Conservation (phyloP, 2,329 filamentous ascomycete genomes). For the Tetracladium maxilliforme region DNA sequence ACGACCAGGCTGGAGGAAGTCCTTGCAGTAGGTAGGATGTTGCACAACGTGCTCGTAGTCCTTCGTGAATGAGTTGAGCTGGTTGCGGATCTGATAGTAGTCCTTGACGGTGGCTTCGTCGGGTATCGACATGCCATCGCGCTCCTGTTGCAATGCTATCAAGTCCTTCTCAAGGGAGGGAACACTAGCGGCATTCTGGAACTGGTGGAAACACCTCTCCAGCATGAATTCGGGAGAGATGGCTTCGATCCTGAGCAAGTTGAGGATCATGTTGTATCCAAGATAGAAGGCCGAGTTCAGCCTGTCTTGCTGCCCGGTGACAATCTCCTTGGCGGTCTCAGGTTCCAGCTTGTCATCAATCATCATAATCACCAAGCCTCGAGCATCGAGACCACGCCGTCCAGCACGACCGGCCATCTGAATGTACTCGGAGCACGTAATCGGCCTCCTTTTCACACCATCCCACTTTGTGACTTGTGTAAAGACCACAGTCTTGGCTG, state of each 20-base stretch:
- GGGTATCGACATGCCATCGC: slow-evolving; percentile 58
- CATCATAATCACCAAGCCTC: slow-evolving; percentile 99
- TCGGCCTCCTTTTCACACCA: slow-evolving; percentile 62
- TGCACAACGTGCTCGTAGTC: slow-evolving; percentile 89
- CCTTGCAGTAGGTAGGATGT: slow-evolving; percentile 73
- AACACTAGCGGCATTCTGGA: slow-evolving; percentile 87
- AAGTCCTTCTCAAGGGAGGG: slow-evolving; percentile 73
- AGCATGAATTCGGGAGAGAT: slow-evolving; percentile 98
- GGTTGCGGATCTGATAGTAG: slow-evolving; percentile 81
- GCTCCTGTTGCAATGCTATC: slow-evolving; percentile 61
- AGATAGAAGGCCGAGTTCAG: slow-evolving; percentile 96
- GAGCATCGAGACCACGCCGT: slow-evolving; percentile 90
- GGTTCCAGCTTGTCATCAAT: slow-evolving; percentile 94
- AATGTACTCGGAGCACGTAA: slow-evolving; percentile 92
- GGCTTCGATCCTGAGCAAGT: slow-evolving; percentile 93
- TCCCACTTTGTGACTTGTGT: slow-evolving; percentile 94
- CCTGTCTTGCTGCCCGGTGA: slow-evolving; percentile 91
- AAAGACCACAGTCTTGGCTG: slow-evolving; percentile 98
- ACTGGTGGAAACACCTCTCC: slow-evolving; percentile 96
- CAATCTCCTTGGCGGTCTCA: slow-evolving; percentile 83
- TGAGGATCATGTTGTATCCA: slow-evolving; percentile 98
- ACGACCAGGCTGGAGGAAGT: slow-evolving; percentile 78
- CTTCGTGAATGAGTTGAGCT: slow-evolving; percentile 67
- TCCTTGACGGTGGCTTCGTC: slow-evolving; percentile 85
- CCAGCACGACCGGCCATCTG: slow-evolving; percentile 98